These are phyloP conservation scores for Salvia rosmarinus DNA, from an alignment of 257 asterid genomes.

Conservation along the genomic window DNA sequence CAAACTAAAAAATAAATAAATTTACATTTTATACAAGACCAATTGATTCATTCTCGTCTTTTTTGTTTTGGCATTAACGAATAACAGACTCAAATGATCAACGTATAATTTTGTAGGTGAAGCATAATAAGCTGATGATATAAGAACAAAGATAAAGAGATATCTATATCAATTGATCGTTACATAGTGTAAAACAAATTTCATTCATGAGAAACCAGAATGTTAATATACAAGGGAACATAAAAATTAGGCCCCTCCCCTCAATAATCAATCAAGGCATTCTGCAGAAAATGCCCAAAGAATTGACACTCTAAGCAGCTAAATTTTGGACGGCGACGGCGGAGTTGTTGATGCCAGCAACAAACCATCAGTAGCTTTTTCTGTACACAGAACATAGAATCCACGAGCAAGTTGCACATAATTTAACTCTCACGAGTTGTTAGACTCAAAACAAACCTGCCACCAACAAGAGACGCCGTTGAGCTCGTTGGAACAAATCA, in stretches of 20 bases:
- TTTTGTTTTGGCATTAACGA: no score
- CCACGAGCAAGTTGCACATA: background rate
- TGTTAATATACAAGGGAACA: conserved; percentile 31
- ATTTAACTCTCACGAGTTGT: background rate
- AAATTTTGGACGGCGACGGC: conserved; percentile 5
- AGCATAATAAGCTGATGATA: background rate
- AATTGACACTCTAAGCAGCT: background rate
- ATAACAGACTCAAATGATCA: no score
- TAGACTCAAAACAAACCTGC: background rate
- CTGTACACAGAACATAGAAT: conserved; percentile 27
- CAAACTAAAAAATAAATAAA: no score
- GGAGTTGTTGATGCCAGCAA: conserved; percentile 5
- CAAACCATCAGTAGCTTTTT: conserved; percentile 1
- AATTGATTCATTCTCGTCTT: no score
- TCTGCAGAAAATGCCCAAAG: background rate
- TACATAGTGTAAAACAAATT: background rate
- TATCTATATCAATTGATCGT: background rate
- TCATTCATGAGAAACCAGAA: conserved; percentile 11
- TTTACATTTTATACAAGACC: no score
- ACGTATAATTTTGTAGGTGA: background rate
- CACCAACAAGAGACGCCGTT: background rate
- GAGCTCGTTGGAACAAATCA: background rate
- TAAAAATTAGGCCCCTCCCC: conserved; percentile 19
- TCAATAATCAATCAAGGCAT: background rate
- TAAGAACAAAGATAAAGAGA: background rate